Percentiles rank a stretch among this genome's conserved stretches.
Evolutionary conservation across 1,284 basidiomycete genomes (phyloP).

Genomic region (Ustilago xerochloae): DNA sequence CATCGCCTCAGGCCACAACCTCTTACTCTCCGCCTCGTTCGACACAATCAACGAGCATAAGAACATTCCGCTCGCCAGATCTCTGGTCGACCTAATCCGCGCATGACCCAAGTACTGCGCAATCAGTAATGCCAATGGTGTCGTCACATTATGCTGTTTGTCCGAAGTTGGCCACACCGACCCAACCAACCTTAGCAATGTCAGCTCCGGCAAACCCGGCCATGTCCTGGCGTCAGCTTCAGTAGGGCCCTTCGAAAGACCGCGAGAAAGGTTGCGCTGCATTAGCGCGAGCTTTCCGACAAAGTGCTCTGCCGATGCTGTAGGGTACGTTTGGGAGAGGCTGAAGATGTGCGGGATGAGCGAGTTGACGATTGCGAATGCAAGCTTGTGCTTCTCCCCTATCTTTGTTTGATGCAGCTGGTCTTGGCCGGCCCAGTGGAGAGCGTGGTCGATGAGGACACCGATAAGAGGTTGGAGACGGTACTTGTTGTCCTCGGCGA

Average conservation of each 20-base stretch:
- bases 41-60: slow-evolving; percentile 80
- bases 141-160: slow-evolving; percentile 87
- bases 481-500: slow-evolving; percentile 89
- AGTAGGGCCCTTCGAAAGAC: slow-evolving; percentile 80
- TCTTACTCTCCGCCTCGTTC: slow-evolving; percentile 85
- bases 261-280: slow-evolving; percentile 92
- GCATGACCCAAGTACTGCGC: slow-evolving; percentile 89
- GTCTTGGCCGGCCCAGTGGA: slow-evolving; percentile 72
- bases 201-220: slow-evolving; percentile 85
- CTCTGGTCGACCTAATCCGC: slow-evolving; percentile 79
- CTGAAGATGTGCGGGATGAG: slow-evolving; percentile 85
- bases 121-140: slow-evolving; percentile 86
- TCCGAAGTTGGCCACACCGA: slow-evolving; percentile 93
- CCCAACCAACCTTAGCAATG: slow-evolving; percentile 82
- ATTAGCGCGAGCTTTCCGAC: slow-evolving; percentile 85
- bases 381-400: slow-evolving; percentile 72
- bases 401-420: slow-evolving; percentile 22
- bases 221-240: slow-evolving; percentile 80
- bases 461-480: slow-evolving; percentile 76
- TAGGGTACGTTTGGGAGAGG: slow-evolving; percentile 83
- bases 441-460: slow-evolving; percentile 90
- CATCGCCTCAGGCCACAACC: slow-evolving; percentile 87
- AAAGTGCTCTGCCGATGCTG: slow-evolving; percentile 82
- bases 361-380: slow-evolving; percentile 75
- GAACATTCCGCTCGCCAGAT: slow-evolving; percentile 88